These are phyloP conservation scores for Trypanosoma cruzi DNA, from an alignment of 208 protist genomes.

Conservation along the genomic window DNA sequence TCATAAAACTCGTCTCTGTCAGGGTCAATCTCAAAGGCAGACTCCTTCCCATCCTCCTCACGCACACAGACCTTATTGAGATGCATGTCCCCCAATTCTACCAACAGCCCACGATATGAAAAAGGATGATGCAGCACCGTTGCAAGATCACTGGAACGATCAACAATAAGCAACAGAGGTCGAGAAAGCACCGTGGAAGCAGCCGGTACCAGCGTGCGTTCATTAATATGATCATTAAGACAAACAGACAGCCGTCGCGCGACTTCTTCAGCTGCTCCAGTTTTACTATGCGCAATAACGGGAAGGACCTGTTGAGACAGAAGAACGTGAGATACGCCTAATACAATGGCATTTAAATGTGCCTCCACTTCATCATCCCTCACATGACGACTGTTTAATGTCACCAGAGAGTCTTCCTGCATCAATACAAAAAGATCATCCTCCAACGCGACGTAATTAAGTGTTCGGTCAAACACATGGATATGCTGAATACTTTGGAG, in stretches of 20 bases:
- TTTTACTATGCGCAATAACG: slow-evolving; percentile 82
- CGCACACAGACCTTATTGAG: slow-evolving; percentile 79
- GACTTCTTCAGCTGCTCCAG: slow-evolving; percentile 77
- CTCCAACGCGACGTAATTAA: slow-evolving; percentile 85
- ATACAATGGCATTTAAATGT: slow-evolving; percentile 72
- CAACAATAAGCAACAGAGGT: slow-evolving; percentile 83
- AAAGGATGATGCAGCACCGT: slow-evolving; percentile 89
- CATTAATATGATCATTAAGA: slow-evolving; percentile 76
- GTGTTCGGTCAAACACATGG: slow-evolving; percentile 78
- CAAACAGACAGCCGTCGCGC: slow-evolving; percentile 63
- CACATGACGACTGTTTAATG: slow-evolving; percentile 65
- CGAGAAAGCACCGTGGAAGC: slow-evolving; percentile 63
- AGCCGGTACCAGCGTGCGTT: slow-evolving; percentile 60
- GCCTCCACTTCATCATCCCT: slow-evolving; percentile 69
- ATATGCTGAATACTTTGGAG: slow-evolving; percentile 81
- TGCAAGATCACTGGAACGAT: slow-evolving; percentile 81
- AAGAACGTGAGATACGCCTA: slow-evolving; percentile 83
- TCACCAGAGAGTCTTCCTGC: slow-evolving; percentile 70
- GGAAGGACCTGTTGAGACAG: slow-evolving; percentile 82
- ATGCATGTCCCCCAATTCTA: slow-evolving; percentile 77
- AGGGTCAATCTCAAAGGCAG: slow-evolving; percentile 80
- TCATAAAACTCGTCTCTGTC: slow-evolving; percentile 84
- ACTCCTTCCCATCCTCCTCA: slow-evolving; percentile 53
- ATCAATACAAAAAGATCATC: slow-evolving; percentile 89
- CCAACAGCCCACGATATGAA: slow-evolving; percentile 85